Conservation (phyloP, 2,329 filamentous ascomycete species). For the Trichoderma semiorbis region DNA sequence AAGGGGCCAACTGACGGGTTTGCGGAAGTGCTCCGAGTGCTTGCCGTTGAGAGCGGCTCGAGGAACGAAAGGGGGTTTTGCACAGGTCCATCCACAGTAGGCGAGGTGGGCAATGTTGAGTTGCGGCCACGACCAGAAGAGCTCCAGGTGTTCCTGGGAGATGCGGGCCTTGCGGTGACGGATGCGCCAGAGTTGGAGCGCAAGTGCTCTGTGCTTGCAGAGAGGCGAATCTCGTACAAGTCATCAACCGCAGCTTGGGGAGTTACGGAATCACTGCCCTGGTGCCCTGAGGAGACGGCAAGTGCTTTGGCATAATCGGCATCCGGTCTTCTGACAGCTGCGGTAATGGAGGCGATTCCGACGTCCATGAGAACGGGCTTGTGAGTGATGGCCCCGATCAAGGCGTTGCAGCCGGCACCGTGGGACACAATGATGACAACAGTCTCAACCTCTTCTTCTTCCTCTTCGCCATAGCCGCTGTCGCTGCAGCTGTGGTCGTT, state of each 20-base stretch:
- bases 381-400: constrained; percentile 87
- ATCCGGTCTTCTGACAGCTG: constrained; percentile 66
- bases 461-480: constrained; percentile 30
- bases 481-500: constrained; percentile 28
- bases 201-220: constrained; percentile 74
- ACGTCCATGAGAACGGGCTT: constrained; percentile 90
- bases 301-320: constrained; percentile 38
- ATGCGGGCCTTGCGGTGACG: constrained; percentile 31
- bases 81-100: constrained; percentile 22
- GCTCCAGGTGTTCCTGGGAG: constrained; percentile 33
- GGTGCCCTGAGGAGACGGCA: constrained; percentile 24
- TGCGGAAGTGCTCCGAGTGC: constrained; percentile 45
- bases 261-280: constrained; percentile 22
- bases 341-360: constrained; percentile 83
- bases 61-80: constrained; percentile 39
- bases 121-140: constrained; percentile 36
- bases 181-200: constrained; percentile 42
- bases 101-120: constrained; percentile 25
- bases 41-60: constrained; percentile 40
- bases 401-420: constrained; percentile 90
- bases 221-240: constrained; percentile 69
- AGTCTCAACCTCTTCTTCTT: constrained; percentile 66
- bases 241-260: constrained; percentile 49
- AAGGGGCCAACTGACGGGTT: constrained; percentile 34
- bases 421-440: constrained; percentile 89